phyloP scores from a whole-genome alignment of 352 stramenopile species.

The Plasmopara muralis region DNA sequence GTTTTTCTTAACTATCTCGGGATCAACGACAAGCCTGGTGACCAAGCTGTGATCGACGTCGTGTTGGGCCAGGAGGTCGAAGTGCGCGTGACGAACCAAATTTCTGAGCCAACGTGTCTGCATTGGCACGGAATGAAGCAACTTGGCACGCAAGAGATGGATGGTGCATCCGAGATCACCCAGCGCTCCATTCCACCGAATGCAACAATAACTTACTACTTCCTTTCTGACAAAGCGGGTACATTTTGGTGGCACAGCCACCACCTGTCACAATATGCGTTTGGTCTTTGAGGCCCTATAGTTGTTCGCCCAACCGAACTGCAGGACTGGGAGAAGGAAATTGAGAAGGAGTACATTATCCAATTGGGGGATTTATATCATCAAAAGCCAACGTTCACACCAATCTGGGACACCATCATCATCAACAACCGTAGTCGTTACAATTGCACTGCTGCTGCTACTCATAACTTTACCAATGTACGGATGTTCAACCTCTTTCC shows the following conservation, averaged over 20 bases:
- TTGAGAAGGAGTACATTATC: slow-evolving; percentile 23
- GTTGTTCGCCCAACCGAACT: slow-evolving; percentile 16
- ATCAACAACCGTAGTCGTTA: slow-evolving; percentile 34
- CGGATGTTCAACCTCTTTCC: too few species aligned
- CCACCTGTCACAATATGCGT: slow-evolving; percentile 24
- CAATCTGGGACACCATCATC: slow-evolving; percentile 20
- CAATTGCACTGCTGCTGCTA: slow-evolving; percentile 18
- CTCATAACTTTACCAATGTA: slow-evolving; percentile 11
- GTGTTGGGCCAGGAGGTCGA: slow-evolving; percentile 24
- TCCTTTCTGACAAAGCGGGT: slow-evolving; percentile 23
- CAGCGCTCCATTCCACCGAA: slow-evolving; percentile 12
- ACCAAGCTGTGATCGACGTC: slow-evolving; percentile 20
- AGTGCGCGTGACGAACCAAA: slow-evolving; percentile 24
- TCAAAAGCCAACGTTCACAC: too few species aligned
- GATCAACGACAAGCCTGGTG: slow-evolving; percentile 18
- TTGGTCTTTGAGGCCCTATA: slow-evolving; percentile 28
- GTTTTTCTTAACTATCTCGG: slow-evolving; percentile 15
- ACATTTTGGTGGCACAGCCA: slow-evolving; percentile 41
- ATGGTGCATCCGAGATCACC: too few species aligned
- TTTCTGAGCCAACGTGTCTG: slow-evolving; percentile 1
- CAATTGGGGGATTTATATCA: too few species aligned
- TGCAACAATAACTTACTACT: slow-evolving; percentile 18
- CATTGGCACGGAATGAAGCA: too few species aligned
- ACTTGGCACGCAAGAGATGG: too few species aligned
- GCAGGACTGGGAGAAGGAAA: slow-evolving; percentile 14